These are phyloP conservation scores for Eremothecium sinecaudum DNA, from an alignment of 1,139 yeast genomes.

Conservation along the genomic window DNA sequence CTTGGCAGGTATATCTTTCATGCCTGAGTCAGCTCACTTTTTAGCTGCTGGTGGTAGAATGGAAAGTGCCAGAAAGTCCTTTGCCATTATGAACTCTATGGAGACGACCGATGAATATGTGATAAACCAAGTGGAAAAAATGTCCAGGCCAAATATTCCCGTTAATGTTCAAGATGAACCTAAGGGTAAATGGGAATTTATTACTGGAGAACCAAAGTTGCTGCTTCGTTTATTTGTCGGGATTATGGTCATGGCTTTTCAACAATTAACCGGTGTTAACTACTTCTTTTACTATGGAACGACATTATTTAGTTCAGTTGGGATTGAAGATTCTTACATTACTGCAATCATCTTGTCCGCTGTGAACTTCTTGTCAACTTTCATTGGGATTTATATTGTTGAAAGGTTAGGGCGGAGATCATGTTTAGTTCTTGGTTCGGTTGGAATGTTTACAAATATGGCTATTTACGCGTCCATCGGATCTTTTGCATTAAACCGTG, in stretches of 20 bases:
- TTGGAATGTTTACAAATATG: slow-evolving; percentile 53
- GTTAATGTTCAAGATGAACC: neutral
- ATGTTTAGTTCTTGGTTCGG: slow-evolving; percentile 52
- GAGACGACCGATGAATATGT: slow-evolving; percentile 38
- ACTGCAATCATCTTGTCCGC: slow-evolving; percentile 64
- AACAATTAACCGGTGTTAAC: slow-evolving; percentile 51
- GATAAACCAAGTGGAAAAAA: slow-evolving; percentile 36
- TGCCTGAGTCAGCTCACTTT: slow-evolving; percentile 49
- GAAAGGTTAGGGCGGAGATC: slow-evolving; percentile 61
- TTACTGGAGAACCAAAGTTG: slow-evolving; percentile 42
- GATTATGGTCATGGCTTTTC: slow-evolving; percentile 45
- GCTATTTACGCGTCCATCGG: slow-evolving; percentile 60
- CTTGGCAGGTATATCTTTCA: slow-evolving; percentile 36
- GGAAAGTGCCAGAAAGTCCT: slow-evolving; percentile 36
- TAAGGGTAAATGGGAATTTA: slow-evolving; percentile 30
- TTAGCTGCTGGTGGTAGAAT: slow-evolving; percentile 30
- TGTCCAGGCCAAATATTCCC: slow-evolving; percentile 14
- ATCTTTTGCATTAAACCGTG: slow-evolving; percentile 35
- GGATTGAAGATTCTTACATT: slow-evolving; percentile 35
- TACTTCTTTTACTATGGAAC: slow-evolving; percentile 51
- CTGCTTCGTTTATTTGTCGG: slow-evolving; percentile 43
- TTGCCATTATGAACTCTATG: slow-evolving; percentile 41
- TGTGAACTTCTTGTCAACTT: slow-evolving; percentile 70
- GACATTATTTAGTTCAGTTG: slow-evolving; percentile 43
- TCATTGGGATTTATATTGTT: slow-evolving; percentile 56